Evolutionary conservation across 2,329 filamentous ascomycete species (phyloP), one percentile per base, ranked within the genome.

Genomic region (Chrysoporthe cubensis): DNA sequence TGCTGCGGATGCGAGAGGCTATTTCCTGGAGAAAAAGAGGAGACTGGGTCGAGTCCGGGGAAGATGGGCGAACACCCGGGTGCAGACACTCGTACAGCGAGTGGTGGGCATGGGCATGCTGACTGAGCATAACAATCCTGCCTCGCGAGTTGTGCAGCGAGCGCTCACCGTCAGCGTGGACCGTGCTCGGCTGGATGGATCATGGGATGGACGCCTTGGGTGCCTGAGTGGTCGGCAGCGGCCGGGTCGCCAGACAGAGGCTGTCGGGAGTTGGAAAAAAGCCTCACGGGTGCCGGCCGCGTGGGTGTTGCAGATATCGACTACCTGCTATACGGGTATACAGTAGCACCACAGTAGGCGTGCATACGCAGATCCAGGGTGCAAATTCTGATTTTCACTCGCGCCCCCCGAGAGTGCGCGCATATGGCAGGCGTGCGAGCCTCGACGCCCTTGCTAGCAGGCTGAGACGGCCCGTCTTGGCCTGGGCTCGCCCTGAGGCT

Each of bases 91-190:
- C 26, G 48, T 14, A 13, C 9, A 26, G 48, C 16, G 26, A 48
- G 44, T 21, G 26, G 26, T 54, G 16, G 9, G 8, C 7, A 40
- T 6, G 16, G 16, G 7, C 18, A 9, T 40, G 54, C 54, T 57
- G 34, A 57, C 34, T 40, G 54, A 40, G 65, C 65, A 62, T 48
- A 43, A 54, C 54, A 61, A 16, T 32, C 48, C 59, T 66, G 21
- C 52, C 54, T 61, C 21, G 13, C 26, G 50, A 54, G 16, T 16
- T 54, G 50, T 54, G 50, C 50, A 34, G 13, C 32, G 50, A 34
- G 5, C 32, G 50, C 50, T 54, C 50, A 54, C 50, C 26, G 26
- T 54, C 50, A 54, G 32, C 50, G 11, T 54, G 50, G 21, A 34
- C 50, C 21, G 50, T 54, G 50, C 50, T 37, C 40, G 34, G 11